Base-by-base conservation (phyloP, 2,329 filamentous ascomycete genomes). In the Beauveria scarabaeidicola region DNA sequence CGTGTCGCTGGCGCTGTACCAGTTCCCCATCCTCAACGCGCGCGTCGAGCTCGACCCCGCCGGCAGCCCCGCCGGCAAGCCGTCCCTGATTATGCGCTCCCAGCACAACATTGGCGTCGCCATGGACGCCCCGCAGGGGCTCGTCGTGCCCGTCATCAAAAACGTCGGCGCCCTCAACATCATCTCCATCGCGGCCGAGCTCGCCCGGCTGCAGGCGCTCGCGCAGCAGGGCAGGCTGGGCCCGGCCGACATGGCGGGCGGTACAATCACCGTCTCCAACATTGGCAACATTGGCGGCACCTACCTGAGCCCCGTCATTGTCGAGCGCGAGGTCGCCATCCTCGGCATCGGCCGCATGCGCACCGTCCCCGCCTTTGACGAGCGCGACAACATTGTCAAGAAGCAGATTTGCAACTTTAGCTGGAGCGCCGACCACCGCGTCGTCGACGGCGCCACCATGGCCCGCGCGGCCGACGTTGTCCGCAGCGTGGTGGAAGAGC, bases 61-160 rank as follows among this genome's bases (percentile, higher is more conserved):
- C 19, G 70, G 73, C 61, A 77, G 79, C 8, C n/a, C n/a, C n/a
- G n/a, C n/a, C 32, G 76, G 77, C 58, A 93, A 90, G 68, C 91
- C 93, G 0, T 81, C 82, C 38, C 80, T 99, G 3, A 77, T 92
- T 59, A 84, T 90, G 77, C 89, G 92, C 60, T 83, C 84, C 57
- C 86, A 89, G 68, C 94, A 99, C 80, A 96, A 99, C 74, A 93
- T 99, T 63, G 94, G 94, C 62, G 81, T 99, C 38, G 94, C 94
- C 60, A 94, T 99, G 82, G 94, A 99, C 73, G 96, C 93, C 0
- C 91, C 93, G 0, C 79, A 81, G 7, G 94, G 94, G 3, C 84
- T 99, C 1, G 76, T 99, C 9, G 94, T 99, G 3, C 94, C 94
- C 1, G 94, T 97, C 50, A 84, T 99, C 71, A 90, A 87, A 70